A percentile compares a stretch with the other conserved stretches of the same genome.
phyloP scores from a whole-genome alignment of 495 filamentous ascomycete species.

The Choiromyces venosus region DNA sequence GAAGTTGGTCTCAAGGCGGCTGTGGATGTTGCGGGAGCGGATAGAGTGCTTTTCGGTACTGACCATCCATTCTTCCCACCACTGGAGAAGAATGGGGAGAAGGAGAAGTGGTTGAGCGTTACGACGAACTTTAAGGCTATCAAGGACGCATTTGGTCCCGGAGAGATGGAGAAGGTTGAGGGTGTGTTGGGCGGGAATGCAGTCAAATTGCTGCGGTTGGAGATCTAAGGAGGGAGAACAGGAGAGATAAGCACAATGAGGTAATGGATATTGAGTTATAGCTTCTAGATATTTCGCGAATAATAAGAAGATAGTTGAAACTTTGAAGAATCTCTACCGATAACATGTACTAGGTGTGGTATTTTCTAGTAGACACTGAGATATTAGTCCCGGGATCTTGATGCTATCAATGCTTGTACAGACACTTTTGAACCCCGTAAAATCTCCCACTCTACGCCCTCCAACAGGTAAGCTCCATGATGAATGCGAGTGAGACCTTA shows the following conservation, averaged over 20 bases:
- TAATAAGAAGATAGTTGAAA: neutral
- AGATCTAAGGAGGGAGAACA: neutral
- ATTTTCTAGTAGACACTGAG: too few relatives aligned
- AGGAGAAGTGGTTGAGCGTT: constrained; percentile 75
- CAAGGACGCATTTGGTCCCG: constrained; percentile 50
- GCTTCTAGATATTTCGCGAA: neutral
- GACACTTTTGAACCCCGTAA: neutral
- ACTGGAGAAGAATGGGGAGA: constrained; percentile 52
- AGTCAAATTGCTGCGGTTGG: constrained; percentile 55
- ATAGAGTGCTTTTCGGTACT: constrained; percentile 76
- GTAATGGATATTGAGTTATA: neutral
- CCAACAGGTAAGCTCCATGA: neutral
- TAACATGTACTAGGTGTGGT: too few relatives aligned
- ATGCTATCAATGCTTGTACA: too few relatives aligned
- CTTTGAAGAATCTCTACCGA: too few relatives aligned
- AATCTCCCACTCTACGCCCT: neutral
- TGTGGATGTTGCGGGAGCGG: constrained; percentile 55
- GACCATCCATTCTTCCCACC: constrained; percentile 97
- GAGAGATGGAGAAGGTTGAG: constrained; percentile 48
- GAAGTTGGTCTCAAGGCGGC: constrained; percentile 70
- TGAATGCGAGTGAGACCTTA: neutral
- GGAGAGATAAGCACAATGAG: neutral
- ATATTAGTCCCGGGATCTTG: too few relatives aligned
- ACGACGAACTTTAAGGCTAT: constrained; percentile 71
- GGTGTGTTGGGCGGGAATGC: constrained; percentile 68